Conservation (phyloP, 106 monocot genomes). For the Platanthera guangdongensis region DNA sequence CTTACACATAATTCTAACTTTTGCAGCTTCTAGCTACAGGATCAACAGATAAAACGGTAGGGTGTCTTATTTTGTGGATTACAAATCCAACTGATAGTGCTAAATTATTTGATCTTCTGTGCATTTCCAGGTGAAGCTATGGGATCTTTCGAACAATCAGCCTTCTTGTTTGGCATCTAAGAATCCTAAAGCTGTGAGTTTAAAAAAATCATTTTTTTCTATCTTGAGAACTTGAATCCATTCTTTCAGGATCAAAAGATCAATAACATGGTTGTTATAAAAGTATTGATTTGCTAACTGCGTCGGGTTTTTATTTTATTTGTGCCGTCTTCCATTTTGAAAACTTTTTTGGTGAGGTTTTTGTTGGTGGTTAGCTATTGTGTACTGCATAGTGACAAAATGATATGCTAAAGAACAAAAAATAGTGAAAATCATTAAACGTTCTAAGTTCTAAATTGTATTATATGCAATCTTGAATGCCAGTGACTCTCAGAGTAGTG, state of each 20-base stretch:
- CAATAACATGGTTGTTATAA: no score
- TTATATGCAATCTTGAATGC: no score
- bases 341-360: background rate
- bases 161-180: conserved; percentile 73
- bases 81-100: background rate
- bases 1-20: conserved; percentile 6
- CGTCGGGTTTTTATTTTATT: no score
- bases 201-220: background rate
- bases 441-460: no score
- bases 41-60: conserved; percentile 88
- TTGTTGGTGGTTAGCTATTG: background rate
- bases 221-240: background rate
- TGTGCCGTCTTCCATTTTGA: background rate
- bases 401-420: background rate
- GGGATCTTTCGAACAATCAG: conserved; percentile 87
- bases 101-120: background rate
- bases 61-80: background rate
- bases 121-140: conserved; percentile 76
- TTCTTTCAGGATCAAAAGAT: no score
- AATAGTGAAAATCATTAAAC: no score
- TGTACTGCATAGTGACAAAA: background rate
- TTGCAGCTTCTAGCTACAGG: conserved; percentile 87
- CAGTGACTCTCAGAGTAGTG: no score
- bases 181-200: conserved; percentile 69
- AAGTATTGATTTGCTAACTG: no score